Evolutionary conservation across 805 yeast genomes (phyloP), one percentile per base, ranked within the genome.

Genomic region (Metschnikowia vanudenii): DNA sequence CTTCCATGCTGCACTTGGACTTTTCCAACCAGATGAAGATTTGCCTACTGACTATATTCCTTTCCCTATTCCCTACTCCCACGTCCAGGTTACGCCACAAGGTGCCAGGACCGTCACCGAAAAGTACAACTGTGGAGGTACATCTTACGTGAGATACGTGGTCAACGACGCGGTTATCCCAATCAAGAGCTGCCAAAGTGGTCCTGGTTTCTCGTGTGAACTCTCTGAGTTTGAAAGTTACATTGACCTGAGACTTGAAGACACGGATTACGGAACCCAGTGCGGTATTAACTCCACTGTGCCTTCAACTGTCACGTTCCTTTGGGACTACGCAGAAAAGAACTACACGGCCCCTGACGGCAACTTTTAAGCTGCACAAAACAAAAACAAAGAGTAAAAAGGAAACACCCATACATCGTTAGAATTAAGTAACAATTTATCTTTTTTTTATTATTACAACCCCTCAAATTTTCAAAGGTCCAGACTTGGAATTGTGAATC

Each of bases 1-100:
- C 35, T 81, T 75, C 53, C 67, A 83, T 54, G 71, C 87, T 26
- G 87, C 92, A 1, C 64, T 86, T 39, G 90, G 88, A 5, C 61
- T 85, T 52, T 51, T 75, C 47, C 67, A 70, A 49, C 70, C 77
- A 9, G 67, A 61, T 17, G 57, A 64, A 4, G 68, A 71, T 31
- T 69, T 80, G 33, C 74, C 82, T 3, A 59, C 74, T 4, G 71
- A 71, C 50, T 65, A 67, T 38, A 71, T 80, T 37, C 72, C 71
- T 5, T 79, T 79, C 62, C 70, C 71, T 41, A 64, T 73, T 45
- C 64, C 71, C 11, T 83, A 74, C 68, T 73, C 69, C 11, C 74
- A 67, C 45, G 59, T 66, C 12, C 60, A 62, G 31, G 52, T 68
- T 36, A 65, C 67, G 18, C 75, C 76, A 8, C 73, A 69, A 58